Percentiles rank a stretch among this genome's conserved stretches.
These are phyloP conservation scores for Myriosclerotinia duriaeana DNA, from an alignment of 2,329 filamentous ascomycete species.

Conservation along the genomic window DNA sequence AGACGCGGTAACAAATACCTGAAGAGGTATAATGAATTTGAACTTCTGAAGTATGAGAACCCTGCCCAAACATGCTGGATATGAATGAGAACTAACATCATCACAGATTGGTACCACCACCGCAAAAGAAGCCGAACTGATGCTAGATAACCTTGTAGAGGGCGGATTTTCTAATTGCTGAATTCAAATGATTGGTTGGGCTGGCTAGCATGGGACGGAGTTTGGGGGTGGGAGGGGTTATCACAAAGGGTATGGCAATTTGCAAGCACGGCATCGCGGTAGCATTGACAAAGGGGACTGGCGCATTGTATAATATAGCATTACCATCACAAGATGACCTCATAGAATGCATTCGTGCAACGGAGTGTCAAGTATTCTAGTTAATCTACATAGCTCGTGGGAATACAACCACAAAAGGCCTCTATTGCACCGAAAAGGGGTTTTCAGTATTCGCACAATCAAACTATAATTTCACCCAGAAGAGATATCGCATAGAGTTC, in stretches of 20 bases:
- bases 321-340: neutral
- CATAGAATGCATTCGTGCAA: neutral
- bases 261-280: conserved; percentile 2
- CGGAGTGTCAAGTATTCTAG: neutral
- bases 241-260: neutral
- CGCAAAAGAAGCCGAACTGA: conserved; percentile 8
- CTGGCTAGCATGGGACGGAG: neutral
- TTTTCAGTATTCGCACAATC: neutral
- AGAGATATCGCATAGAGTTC: neutral
- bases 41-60: conserved; percentile 61
- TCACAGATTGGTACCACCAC: conserved; percentile 2
- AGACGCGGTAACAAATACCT: conserved; percentile 69
- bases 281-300: neutral
- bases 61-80: neutral
- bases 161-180: neutral
- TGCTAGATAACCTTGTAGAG: neutral
- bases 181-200: neutral
- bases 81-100: neutral
- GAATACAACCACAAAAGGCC: neutral
- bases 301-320: neutral
- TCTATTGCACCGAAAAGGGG: neutral
- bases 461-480: neutral
- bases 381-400: neutral
- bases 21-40: conserved; percentile 71
- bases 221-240: neutral